phyloP scores from a whole-genome alignment of 2,329 filamentous ascomycete genomes.

The Fonsecaea nubica region DNA sequence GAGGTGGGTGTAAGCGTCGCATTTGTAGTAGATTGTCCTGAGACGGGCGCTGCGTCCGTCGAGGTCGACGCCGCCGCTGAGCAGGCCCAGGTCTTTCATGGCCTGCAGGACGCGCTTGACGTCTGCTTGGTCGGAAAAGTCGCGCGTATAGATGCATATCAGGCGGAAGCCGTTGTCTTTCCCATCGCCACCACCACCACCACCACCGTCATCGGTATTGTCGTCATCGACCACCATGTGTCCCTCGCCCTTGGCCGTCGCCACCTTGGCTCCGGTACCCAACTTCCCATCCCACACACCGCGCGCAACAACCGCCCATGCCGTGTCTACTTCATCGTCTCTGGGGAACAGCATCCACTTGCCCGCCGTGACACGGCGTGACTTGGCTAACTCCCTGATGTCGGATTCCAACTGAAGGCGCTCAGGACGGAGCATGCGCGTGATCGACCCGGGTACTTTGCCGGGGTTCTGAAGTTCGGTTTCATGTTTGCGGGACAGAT shows the following conservation, averaged over 20 bases:
- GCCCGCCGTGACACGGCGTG: slow-evolving; percentile 41
- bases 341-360: slow-evolving; percentile 78
- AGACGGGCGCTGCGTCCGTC: background rate
- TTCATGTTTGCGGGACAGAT: slow-evolving; percentile 55
- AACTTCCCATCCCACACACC: slow-evolving; percentile 73
- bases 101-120: slow-evolving; percentile 70
- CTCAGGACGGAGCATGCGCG: slow-evolving; percentile 50
- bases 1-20: slow-evolving; percentile 72
- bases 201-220: background rate
- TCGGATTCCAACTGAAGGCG: slow-evolving; percentile 56
- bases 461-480: slow-evolving; percentile 48
- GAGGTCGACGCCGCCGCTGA: slow-evolving; percentile 41
- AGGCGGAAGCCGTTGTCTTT: slow-evolving; percentile 52
- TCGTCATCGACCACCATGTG: slow-evolving; percentile 36
- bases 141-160: slow-evolving; percentile 78
- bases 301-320: slow-evolving; percentile 71
- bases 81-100: slow-evolving; percentile 68
- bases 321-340: slow-evolving; percentile 61
- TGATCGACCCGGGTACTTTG: slow-evolving; percentile 40
- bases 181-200: background rate
- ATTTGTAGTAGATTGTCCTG: slow-evolving; percentile 76
- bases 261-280: slow-evolving; percentile 75
- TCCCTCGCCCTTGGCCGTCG: slow-evolving; percentile 59
- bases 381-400: slow-evolving; percentile 67
- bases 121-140: slow-evolving; percentile 74